phyloP scores from a whole-genome alignment of 345 rosid genomes.

The Microthlaspi erraticum region DNA sequence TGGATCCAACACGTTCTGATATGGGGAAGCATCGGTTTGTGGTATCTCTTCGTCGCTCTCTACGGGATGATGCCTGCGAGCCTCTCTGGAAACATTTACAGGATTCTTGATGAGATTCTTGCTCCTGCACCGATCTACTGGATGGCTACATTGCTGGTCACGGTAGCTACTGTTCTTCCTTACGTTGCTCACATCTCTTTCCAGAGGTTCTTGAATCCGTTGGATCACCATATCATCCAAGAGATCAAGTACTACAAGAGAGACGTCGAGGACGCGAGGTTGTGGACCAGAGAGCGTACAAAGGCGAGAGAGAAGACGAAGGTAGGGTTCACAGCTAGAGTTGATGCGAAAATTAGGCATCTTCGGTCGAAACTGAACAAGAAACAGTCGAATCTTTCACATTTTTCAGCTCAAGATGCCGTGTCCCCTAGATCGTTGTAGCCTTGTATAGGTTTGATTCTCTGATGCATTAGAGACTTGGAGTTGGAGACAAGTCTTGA shows the following conservation, averaged over 20 bases:
- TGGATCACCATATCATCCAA: slow-evolving; percentile 97
- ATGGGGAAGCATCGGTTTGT: slow-evolving; percentile 84
- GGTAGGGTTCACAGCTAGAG: slow-evolving; percentile 93
- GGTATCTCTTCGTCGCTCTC: slow-evolving; percentile 78
- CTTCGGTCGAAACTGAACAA: slow-evolving; percentile 70
- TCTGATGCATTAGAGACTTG: slow-evolving; percentile 25
- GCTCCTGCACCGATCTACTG: slow-evolving; percentile 85
- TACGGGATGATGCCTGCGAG: slow-evolving; percentile 69
- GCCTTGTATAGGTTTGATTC: slow-evolving; percentile 23
- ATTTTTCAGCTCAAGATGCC: slow-evolving; percentile 45
- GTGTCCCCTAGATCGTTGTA: slow-evolving; percentile 50
- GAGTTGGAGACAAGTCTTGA: slow-evolving; percentile 39
- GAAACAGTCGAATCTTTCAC: slow-evolving; percentile 53
- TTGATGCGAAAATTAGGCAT: slow-evolving; percentile 89
- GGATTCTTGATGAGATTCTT: slow-evolving; percentile 75
- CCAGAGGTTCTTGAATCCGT: slow-evolving; percentile 77
- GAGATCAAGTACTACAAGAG: slow-evolving; percentile 85
- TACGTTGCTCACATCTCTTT: slow-evolving; percentile 69
- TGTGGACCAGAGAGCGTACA: slow-evolving; percentile 92
- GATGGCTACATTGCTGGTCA: slow-evolving; percentile 71
- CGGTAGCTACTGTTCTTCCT: slow-evolving; percentile 64
- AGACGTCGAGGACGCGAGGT: slow-evolving; percentile 70
- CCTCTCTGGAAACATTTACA: slow-evolving; percentile 64
- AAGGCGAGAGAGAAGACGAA: slow-evolving; percentile 91
- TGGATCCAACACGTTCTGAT: slow-evolving; percentile 93